phyloP scores from a whole-genome alignment of 148 eudicot genomes.

The Vaccinium darrowii region DNA sequence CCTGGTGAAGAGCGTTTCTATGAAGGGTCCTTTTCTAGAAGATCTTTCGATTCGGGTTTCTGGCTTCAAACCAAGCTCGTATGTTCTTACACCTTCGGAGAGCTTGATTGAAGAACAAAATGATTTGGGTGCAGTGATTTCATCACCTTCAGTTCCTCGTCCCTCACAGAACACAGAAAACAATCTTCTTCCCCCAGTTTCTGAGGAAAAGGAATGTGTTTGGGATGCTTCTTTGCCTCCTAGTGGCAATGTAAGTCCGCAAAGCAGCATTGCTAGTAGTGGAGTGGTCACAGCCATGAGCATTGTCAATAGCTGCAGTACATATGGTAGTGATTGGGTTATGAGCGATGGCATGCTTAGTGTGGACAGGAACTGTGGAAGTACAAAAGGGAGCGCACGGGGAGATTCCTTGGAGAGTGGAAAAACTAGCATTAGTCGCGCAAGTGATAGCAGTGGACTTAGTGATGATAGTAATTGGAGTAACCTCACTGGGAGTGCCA shows the following conservation, averaged over 20 bases:
- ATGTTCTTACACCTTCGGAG: constrained; percentile 43
- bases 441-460: constrained; percentile 89
- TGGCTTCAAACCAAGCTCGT: constrained; percentile 44
- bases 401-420: constrained; percentile 84
- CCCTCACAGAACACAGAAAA: constrained; percentile 54
- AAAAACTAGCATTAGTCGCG: constrained; percentile 80
- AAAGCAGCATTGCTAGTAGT: constrained; percentile 67
- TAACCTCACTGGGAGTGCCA: constrained; percentile 80
- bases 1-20: constrained; percentile 58
- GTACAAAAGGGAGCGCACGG: constrained; percentile 56
- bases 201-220: constrained; percentile 77
- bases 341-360: constrained; percentile 79
- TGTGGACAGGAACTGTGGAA: constrained; percentile 55
- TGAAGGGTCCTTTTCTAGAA: constrained; percentile 70
- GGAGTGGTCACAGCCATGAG: constrained; percentile 77
- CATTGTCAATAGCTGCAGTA: constrained; percentile 75
- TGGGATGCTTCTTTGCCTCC: constrained; percentile 94
- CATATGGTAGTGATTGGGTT: constrained; percentile 64
- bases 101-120: constrained; percentile 52
- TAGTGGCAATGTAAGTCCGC: constrained; percentile 84
- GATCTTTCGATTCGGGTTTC: constrained; percentile 55
- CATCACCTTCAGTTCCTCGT: constrained; percentile 43
- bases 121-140: constrained; percentile 34
- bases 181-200: constrained; percentile 39
- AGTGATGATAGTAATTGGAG: constrained; percentile 98